Conservation (phyloP, 257 asterid species). For the Solanum stenotomum region DNA sequence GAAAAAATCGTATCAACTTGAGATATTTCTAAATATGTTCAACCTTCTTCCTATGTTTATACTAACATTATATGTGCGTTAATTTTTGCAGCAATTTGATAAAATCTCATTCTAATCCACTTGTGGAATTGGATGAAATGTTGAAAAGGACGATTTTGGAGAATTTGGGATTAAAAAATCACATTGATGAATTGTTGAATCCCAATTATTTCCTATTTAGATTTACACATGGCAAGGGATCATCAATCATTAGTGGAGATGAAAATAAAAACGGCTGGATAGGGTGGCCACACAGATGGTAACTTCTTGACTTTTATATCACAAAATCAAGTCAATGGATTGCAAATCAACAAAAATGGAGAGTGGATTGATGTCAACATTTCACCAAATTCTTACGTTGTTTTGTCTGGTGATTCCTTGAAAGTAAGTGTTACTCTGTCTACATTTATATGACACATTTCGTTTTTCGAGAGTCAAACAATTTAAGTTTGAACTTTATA, state of each 20-base stretch:
- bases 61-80: neutral
- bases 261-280: neutral
- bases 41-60: neutral
- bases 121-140: neutral
- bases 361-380: neutral
- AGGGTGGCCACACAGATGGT: neutral
- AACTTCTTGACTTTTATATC: neutral
- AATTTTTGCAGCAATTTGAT: neutral
- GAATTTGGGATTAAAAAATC: neutral
- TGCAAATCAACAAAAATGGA: neutral
- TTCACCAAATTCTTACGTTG: neutral
- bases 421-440: neutral
- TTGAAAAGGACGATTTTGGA: neutral
- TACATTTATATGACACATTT: no score
- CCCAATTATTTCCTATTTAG: neutral
- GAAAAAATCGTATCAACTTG: no score
- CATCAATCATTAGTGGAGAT: neutral
- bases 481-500: no score
- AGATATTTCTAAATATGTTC: no score
- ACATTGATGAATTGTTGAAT: neutral
- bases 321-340: neutral
- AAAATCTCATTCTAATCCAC: neutral
- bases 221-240: no score
- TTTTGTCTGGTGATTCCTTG: neutral
- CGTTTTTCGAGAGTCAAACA: no score